These are phyloP conservation scores for Glaciozyma antarctica DNA, from an alignment of 768 basidiomycete species.

Conservation along the genomic window DNA sequence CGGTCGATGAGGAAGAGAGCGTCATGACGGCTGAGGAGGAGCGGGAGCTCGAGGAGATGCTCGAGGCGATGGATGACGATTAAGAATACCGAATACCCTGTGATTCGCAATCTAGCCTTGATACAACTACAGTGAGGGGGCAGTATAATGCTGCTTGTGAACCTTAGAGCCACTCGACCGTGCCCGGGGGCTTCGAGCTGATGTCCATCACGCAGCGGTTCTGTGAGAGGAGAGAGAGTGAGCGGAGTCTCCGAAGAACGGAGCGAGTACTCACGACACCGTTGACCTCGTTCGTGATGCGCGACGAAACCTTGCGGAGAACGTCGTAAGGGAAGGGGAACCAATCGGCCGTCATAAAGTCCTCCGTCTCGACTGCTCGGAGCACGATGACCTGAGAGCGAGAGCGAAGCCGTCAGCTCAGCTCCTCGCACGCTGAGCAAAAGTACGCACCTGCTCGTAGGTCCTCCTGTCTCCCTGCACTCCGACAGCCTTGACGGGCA, in stretches of 20 bases:
- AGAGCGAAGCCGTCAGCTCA: background rate
- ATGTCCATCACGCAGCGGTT: slow-evolving; percentile 4
- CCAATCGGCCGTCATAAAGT: slow-evolving; percentile 99
- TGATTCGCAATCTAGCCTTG: background rate
- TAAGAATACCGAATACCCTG: background rate
- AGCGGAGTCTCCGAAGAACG: background rate
- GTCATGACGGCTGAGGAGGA: slow-evolving; percentile 80
- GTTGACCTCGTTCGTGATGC: slow-evolving; percentile 92
- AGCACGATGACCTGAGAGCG: slow-evolving; percentile 69
- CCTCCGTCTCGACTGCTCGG: slow-evolving; percentile 92
- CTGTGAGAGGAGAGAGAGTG: background rate
- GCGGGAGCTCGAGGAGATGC: slow-evolving; percentile 69
- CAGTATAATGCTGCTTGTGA: background rate
- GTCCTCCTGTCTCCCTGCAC: slow-evolving; percentile 96
- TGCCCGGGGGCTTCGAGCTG: slow-evolving; percentile 4
- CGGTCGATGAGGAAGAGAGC: slow-evolving; percentile 34
- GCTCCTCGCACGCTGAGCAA: no score
- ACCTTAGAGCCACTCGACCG: slow-evolving; percentile 3
- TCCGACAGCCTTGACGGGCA: slow-evolving; percentile 94
- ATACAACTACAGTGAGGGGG: background rate
- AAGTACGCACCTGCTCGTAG: slow-evolving; percentile 66
- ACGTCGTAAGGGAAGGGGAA: slow-evolving; percentile 91
- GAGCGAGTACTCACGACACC: slow-evolving; percentile 10
- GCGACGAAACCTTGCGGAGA: slow-evolving; percentile 78
- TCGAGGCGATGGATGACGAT: slow-evolving; percentile 40